Base-by-base conservation (phyloP, 306 rosid genomes). In the Cucurbita argyrosperma region DNA sequence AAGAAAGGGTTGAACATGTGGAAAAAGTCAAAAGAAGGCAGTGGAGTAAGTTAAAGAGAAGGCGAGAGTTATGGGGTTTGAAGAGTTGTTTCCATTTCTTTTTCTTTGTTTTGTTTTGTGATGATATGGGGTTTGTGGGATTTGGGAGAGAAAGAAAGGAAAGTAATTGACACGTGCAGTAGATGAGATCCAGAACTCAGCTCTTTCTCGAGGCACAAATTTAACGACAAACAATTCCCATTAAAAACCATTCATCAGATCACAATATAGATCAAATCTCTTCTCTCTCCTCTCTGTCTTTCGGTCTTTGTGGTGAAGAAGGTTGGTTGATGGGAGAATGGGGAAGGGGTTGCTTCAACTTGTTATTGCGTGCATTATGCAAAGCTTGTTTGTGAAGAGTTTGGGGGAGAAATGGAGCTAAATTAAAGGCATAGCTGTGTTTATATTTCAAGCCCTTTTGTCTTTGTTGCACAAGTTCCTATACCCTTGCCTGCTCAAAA, bases 391-490 rank as follows among this genome's bases (percentile, higher is more conserved):
- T 43, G 47, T 43, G 2, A 43, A 43, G 9, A 43, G 8, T 51
- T 51, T 11, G 14, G 7, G 55, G 55, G 16, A 14, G 21, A 52
- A 54, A 54, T 54, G 30, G 5, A 26, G 57, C 4, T 52, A 52
- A 54, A 54, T 16, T 19, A 53, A 1, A 7, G 52, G 16, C 16
- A 16, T 54, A 18, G 12, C 30, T 54, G 59, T 54, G 59, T 54
- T 54, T 4, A 10, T 19, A 1, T 56, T 65, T 45, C 6, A 19
- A 43, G 43, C 45, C 4, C 5, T 45, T 26, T 62, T 38, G 18
- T 19, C 12, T 67, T 67, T 45, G 18, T 67, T 69, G 74, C 74
- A 70, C 74, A 51, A 70, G 30, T 70, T 70, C 60, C 74, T 70
- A 70, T 50, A 51, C 15, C 16, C 16, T 70, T 70, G 74, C 74